Percentiles rank a stretch among this genome's conserved stretches.
These are phyloP conservation scores for Zasmidium angulare DNA, from an alignment of 2,329 filamentous ascomycete species.

Conservation along the genomic window DNA sequence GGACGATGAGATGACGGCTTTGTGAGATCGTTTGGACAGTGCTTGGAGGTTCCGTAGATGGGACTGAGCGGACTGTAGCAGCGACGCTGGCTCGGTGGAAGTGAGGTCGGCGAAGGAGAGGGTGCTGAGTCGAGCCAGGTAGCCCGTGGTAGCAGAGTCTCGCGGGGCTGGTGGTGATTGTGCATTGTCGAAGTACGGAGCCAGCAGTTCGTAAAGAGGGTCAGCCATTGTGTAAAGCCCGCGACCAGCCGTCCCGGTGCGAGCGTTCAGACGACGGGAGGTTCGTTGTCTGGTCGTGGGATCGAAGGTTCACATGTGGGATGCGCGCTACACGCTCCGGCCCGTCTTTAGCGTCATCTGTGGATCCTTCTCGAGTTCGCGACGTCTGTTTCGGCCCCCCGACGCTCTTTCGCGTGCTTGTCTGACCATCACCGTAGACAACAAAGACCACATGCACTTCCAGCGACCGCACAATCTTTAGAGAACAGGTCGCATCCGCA, in stretches of 20 bases:
- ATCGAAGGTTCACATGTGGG: not conserved
- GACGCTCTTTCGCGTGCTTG: not conserved
- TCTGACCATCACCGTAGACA: not conserved
- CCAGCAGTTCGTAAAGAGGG: conserved; percentile 71
- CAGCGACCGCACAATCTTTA: not conserved
- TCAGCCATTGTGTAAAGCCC: conserved; percentile 44
- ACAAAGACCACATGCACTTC: not conserved
- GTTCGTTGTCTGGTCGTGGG: too few relatives aligned
- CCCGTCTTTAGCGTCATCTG: not conserved
- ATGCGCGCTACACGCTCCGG: not conserved
- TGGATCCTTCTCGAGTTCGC: not conserved
- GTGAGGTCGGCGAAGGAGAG: conserved; percentile 72
- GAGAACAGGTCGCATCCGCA: not conserved
- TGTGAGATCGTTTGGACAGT: conserved; percentile 86
- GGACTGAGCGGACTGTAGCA: conserved; percentile 79
- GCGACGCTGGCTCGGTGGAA: conserved; percentile 71
- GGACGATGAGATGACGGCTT: conserved; percentile 77
- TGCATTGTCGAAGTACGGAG: conserved; percentile 56
- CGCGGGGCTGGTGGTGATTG: conserved; percentile 40
- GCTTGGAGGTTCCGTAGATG: conserved; percentile 79
- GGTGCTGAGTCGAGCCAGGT: conserved; percentile 75
- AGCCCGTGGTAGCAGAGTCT: conserved; percentile 62
- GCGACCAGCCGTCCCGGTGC: not conserved
- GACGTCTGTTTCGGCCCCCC: not conserved
- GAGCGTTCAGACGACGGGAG: not conserved